Evolutionary conservation across 108 stramenopile genomes (phyloP), one percentile per base, ranked within the genome.

Genomic region (Cyclotella choctawhatcheeana): DNA sequence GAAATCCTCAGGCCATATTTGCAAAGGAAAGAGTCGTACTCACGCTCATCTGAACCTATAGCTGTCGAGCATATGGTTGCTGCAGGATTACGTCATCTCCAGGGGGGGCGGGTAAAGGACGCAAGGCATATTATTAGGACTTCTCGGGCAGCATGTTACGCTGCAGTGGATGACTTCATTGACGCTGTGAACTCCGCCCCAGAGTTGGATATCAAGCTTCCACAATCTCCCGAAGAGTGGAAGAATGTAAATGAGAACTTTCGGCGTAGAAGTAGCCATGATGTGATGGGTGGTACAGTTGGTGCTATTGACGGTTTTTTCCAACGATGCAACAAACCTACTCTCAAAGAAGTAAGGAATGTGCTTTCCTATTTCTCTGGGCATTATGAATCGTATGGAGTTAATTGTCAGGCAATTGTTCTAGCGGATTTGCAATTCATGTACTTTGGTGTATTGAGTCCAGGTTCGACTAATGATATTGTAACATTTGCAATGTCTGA

Each of bases 341-440:
- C 62, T 5, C 20, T 30, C n/a, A 50, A 50, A 33, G 65, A 66
- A 21, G n/a, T 33, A 4, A 32, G 17, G 5, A 34, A 50, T 30
- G 65, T 67, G 7, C 43, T 43, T 24, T 59, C 63, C 1, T 74
- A 74, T 44, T 81, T 54, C 27, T 74, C 73, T 48, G 79, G 79
- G 2, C 79, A 81, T 52, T 75, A 81, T 45, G 56, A 69, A 32
- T 37, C 53, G 16, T 64, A 69, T 52, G 79, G 79, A 20, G 33
- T 81, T 6, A 81, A 81, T 27, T 66, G 73, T 14, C 73, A 74
- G 53, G 79, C 74, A 12, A 4, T n/a, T 1, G 60, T 68, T 29
- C 67, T 71, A 45, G 20, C 48, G 12, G 20, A 59, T 17, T 64
- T 52, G 3, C 66, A 65, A 16, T 81, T 74, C 44, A 27, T 69